Evolutionary conservation across 2,329 filamentous ascomycete species (phyloP), one percentile per base, ranked within the genome.

Genomic region (Paecilomyces dactylethromorphus): DNA sequence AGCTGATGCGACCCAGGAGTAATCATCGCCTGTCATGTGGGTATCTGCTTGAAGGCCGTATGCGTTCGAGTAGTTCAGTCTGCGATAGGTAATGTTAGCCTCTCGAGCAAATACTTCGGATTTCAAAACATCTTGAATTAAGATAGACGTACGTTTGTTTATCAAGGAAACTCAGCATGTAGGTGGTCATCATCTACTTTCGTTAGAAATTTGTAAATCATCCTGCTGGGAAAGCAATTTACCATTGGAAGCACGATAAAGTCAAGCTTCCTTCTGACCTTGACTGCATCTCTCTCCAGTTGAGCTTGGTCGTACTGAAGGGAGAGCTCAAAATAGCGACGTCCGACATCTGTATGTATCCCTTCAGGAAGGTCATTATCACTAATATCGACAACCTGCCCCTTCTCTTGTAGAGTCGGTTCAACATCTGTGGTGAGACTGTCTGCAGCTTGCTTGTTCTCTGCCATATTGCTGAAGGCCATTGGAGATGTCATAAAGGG

Each of bases 1-100:
- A 10, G 76, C 74, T 2, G 76, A 76, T 24, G 76, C 74, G 11
- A 78, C 76, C 76, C 76, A 79, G 12, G 75, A 76, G 62, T 79
- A 78, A 58, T 76, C 68, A 56, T 76, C 68, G 50, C 76, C 76
- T 53, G 68, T 69, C 59, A 79, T 73, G 8, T 73, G 66, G 3
- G 76, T 75, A 54, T 79, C 76, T 3, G 63, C 63, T 59, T 78
- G 76, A 1, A 79, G 67, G 4, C 74, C 73, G 60, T 79, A 79
- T 7, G 76, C 74, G 55, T 77, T 78, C 52, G 71, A 68, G 61
- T 74, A 74, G 63, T 75, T 74, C 39, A 74, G 67, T 3, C 60
- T 65, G 49, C 18, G 54, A 54, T 39, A 4, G 2, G 35, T 33
- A 26, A 2, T 53, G 29, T 57, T 53, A 57, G 56, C 18, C 15